Evolutionary conservation across 2,329 filamentous ascomycete genomes (phyloP).

Genomic region (Rhinocladiella similis): DNA sequence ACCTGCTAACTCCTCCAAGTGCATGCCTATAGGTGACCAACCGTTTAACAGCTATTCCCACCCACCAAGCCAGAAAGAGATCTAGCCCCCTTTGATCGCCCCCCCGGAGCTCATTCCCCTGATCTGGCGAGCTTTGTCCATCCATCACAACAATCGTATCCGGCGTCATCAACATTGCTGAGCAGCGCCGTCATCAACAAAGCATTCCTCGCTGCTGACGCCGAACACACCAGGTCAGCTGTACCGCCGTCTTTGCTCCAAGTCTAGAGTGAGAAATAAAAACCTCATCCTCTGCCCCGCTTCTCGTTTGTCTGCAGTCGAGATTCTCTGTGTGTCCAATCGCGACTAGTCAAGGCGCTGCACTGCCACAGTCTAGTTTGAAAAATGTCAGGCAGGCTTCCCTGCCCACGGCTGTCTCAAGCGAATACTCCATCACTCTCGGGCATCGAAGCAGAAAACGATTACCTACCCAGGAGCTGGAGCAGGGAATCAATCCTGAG

Average conservation of each 20-base stretch:
- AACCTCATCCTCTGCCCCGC: constrained; percentile 9
- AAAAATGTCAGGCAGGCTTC: constrained; percentile 14
- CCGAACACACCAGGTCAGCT: neutral
- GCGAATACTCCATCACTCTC: neutral
- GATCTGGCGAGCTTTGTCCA: no score
- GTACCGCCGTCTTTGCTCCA: neutral
- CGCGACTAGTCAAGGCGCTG: constrained; percentile 14
- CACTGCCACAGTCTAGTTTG: constrained; percentile 22
- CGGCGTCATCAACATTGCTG: no score
- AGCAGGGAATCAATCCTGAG: no score
- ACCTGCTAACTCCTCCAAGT: no score
- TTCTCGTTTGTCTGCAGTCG: constrained; percentile 5
- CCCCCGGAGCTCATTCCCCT: no score
- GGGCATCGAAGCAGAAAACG: neutral
- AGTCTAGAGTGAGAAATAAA: neutral
- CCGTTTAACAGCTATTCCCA: no score
- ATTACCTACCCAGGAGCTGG: neutral
- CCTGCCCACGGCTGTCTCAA: constrained; percentile 1
- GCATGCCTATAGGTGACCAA: no score
- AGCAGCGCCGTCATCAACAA: no score
- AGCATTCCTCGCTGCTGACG: neutral
- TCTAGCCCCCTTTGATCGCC: no score
- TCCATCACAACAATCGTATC: no score
- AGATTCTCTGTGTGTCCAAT: constrained; percentile 12
- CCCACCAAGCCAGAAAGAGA: no score